Base-by-base conservation (phyloP, 2,329 filamentous ascomycete species). In the Hypoxylon sp. region DNA sequence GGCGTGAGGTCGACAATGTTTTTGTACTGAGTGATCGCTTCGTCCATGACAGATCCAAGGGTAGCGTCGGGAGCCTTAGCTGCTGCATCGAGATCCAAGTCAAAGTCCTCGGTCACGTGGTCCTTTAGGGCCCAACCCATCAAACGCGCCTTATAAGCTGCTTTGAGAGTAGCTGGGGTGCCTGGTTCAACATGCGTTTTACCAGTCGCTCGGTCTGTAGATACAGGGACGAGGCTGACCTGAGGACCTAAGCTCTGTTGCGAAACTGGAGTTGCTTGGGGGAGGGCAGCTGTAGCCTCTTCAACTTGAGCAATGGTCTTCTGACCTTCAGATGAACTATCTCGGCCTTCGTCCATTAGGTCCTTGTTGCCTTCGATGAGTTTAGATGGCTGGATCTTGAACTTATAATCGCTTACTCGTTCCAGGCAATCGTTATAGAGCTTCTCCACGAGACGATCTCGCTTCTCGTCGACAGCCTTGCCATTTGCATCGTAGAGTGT, bases 351-450 rank as follows among this genome's bases (percentile, higher is more conserved):
- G 71, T 96, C 88, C 61, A 99, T 92, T 63, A 97, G 81, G 62
- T 92, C 91, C 71, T 90, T 90, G 74, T 97, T 93, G 13, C 95
- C 96, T 77, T 94, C 90, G 14, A 97, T 90, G 22, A 92, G 90
- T 70, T 92, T 90, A 6, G 88, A 86, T 6, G 89, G 85, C 35
- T 89, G 85, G 24, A 89, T 83, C 78, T 94, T 95, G 78, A 93
- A 92, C 74, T 97, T 94, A 82, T 94, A 98, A 72, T 92, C 90
- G 77, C 94, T 96, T 47, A 96, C 94, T 58, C 96, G 90, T 77
- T 98, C 95, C 22, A 98, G 86, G 50, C 97, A 93, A 78, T 98
- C 94, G 73, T 98, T 98, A 83, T 97, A 98, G 1, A 99, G 86
- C 72, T 92, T 94, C 78, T 98, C 95, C 33, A 96, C 93, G 75